Conservation (phyloP, 441 rosid species). For the Isatis lusitanica region DNA sequence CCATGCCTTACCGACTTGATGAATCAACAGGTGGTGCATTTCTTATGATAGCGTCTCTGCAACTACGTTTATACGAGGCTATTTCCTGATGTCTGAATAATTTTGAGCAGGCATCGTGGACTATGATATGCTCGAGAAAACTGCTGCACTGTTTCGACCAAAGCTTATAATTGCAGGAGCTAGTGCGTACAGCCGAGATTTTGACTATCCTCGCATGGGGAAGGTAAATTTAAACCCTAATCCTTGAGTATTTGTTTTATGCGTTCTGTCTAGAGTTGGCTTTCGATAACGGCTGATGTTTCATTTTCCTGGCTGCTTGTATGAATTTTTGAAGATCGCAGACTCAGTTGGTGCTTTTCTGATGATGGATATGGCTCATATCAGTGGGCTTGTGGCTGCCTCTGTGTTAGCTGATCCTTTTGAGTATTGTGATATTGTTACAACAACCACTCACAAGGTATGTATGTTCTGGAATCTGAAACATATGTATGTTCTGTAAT, state of each 20-base stretch:
- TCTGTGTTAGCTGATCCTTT: constrained; percentile 85
- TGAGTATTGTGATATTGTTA: constrained; percentile 84
- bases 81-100: constrained; percentile 21
- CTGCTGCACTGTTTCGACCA: constrained; percentile 81
- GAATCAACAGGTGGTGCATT: constrained; percentile 71
- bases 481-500: too few species aligned
- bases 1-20: constrained; percentile 92
- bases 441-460: constrained; percentile 94
- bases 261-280: not conserved
- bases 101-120: constrained; percentile 67
- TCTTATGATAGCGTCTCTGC: not conserved
- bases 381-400: constrained; percentile 89
- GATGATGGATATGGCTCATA: constrained; percentile 98
- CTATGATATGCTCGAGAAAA: constrained; percentile 89
- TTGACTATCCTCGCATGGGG: constrained; percentile 87
- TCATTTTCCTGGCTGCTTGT: constrained; percentile 15
- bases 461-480: constrained; percentile 29
- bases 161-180: constrained; percentile 94
- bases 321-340: constrained; percentile 56
- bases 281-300: constrained; percentile 14
- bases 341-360: constrained; percentile 90
- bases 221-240: constrained; percentile 49
- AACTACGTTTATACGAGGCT: constrained; percentile 11
- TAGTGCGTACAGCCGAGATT: constrained; percentile 92
- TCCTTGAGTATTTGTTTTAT: not conserved